These are phyloP conservation scores for Hordeum pubiflorum DNA, from an alignment of 202 grass and related monocot genomes.

Conservation along the genomic window DNA sequence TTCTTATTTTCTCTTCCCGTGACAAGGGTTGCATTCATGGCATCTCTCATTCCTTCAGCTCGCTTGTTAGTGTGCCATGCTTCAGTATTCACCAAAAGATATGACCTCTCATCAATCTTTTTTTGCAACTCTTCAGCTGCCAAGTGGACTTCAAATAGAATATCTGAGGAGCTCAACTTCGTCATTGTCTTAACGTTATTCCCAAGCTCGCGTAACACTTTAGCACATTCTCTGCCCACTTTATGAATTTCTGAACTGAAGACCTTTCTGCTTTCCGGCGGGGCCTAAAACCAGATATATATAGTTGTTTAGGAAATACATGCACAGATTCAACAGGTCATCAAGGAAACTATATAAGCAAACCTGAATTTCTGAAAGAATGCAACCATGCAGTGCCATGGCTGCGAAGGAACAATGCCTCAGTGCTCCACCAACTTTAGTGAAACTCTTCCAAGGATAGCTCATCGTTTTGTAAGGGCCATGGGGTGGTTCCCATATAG, in stretches of 20 bases:
- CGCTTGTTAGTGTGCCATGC: conserved; percentile 49
- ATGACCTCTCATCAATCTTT: conserved; percentile 82
- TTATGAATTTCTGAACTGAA: conserved; percentile 60
- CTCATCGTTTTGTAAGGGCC: conserved; percentile 64
- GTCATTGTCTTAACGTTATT: conserved; percentile 75
- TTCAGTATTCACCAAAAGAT: conserved; percentile 80
- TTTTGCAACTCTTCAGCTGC: conserved; percentile 76
- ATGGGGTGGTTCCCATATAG: conserved; percentile 88
- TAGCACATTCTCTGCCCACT: conserved; percentile 71
- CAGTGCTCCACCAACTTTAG: conserved; percentile 74
- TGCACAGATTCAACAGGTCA: not conserved
- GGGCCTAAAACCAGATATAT: conserved; percentile 45
- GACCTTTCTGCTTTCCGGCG: conserved; percentile 67
- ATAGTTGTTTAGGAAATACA: not conserved
- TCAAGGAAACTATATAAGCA: not conserved
- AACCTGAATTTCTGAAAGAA: conserved; percentile 98
- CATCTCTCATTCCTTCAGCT: conserved; percentile 34
- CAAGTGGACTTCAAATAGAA: conserved; percentile 60
- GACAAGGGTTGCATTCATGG: not conserved
- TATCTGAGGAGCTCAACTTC: conserved; percentile 51
- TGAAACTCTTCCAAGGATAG: conserved; percentile 81
- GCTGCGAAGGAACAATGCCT: conserved; percentile 79
- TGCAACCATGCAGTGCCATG: conserved; percentile 94
- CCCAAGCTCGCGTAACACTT: conserved; percentile 63
- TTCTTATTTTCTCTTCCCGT: conserved; percentile 30